These are phyloP conservation scores for Ustilago curta DNA, from an alignment of 1,284 basidiomycete species.

Conservation along the genomic window DNA sequence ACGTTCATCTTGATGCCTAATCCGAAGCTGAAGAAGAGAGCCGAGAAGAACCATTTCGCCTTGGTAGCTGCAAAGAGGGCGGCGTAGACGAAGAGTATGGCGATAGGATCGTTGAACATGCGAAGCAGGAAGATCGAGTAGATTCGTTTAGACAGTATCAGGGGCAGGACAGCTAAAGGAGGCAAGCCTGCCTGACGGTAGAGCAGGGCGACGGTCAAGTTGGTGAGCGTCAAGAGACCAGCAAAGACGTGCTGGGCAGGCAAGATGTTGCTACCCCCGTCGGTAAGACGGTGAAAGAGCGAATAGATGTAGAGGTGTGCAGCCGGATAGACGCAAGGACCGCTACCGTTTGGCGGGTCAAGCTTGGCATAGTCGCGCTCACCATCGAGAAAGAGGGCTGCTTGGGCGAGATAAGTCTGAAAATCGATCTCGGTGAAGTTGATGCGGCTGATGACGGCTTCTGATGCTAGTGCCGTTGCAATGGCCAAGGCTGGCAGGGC, in stretches of 20 bases:
- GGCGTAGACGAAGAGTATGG: slow-evolving; percentile 74
- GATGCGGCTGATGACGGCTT: slow-evolving; percentile 35
- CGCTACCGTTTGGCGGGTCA: slow-evolving; percentile 81
- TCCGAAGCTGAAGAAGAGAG: slow-evolving; percentile 80
- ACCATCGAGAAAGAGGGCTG: slow-evolving; percentile 81
- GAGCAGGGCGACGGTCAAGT: slow-evolving; percentile 48
- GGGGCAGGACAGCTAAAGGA: slow-evolving; percentile 75
- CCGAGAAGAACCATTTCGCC: slow-evolving; percentile 76
- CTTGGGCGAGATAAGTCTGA: slow-evolving; percentile 90
- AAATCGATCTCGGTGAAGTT: slow-evolving; percentile 94
- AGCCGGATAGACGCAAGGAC: slow-evolving; percentile 95
- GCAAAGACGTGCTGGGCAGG: slow-evolving; percentile 71
- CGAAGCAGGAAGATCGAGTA: slow-evolving; percentile 93
- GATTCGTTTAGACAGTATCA: slow-evolving; percentile 89
- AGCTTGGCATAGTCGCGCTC: slow-evolving; percentile 88
- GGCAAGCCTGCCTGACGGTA: slow-evolving; percentile 57
- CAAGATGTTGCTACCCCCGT: slow-evolving; percentile 75
- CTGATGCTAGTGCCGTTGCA: slow-evolving; percentile 20
- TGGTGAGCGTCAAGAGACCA: slow-evolving; percentile 48
- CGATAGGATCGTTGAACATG: slow-evolving; percentile 95
- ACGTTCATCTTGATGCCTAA: slow-evolving; percentile 97
- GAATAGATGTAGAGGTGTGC: slow-evolving; percentile 89
- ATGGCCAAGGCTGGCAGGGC: slow-evolving; percentile 29
- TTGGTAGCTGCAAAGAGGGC: slow-evolving; percentile 72
- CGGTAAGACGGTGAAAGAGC: slow-evolving; percentile 77